Conservation (phyloP, 2,329 filamentous ascomycete species). For the Albifimbria verrucaria region DNA sequence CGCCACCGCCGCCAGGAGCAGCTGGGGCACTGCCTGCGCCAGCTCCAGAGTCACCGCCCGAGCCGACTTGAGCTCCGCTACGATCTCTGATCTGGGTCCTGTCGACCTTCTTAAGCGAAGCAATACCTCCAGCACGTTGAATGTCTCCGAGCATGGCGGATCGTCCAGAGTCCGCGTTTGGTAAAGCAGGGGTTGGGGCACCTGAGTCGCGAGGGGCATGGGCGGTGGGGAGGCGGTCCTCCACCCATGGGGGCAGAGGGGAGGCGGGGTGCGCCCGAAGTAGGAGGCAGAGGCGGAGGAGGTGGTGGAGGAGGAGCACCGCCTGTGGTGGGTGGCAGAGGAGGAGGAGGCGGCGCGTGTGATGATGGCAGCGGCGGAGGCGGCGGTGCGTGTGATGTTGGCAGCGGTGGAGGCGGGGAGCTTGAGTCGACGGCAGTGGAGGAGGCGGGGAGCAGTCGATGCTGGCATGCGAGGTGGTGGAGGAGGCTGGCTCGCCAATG, state of each 20-base stretch:
- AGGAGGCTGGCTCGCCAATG: conserved; percentile 25
- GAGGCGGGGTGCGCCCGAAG: no score
- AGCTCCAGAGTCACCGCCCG: conserved; percentile 42
- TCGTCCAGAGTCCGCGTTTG: conserved; percentile 43
- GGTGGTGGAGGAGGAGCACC: conserved; percentile 40
- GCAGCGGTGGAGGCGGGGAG: conserved; percentile 33
- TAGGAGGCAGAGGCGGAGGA: conserved; percentile 53
- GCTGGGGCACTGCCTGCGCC: conserved; percentile 49
- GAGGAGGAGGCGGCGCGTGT: conserved; percentile 34
- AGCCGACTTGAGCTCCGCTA: conserved; percentile 61
- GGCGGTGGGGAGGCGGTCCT: no score
- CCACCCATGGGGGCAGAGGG: no score
- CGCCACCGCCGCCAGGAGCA: conserved; percentile 55
- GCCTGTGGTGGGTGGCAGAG: conserved; percentile 24
- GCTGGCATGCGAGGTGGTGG: conserved; percentile 29
- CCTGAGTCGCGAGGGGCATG: no score
- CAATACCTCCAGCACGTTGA: conserved; percentile 64
- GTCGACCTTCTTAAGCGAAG: conserved; percentile 72
- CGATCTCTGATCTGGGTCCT: conserved; percentile 67
- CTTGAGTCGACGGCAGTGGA: conserved; percentile 42
- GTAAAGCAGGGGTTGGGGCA: conserved; percentile 42
- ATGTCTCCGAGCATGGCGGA: conserved; percentile 69
- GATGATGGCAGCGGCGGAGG: conserved; percentile 30
- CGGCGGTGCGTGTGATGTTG: conserved; percentile 32
- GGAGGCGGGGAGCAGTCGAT: conserved; percentile 30